Evolutionary conservation across 2,329 filamentous ascomycete species (phyloP), one percentile per base, ranked within the genome.

Genomic region (Fusarium paranaense): DNA sequence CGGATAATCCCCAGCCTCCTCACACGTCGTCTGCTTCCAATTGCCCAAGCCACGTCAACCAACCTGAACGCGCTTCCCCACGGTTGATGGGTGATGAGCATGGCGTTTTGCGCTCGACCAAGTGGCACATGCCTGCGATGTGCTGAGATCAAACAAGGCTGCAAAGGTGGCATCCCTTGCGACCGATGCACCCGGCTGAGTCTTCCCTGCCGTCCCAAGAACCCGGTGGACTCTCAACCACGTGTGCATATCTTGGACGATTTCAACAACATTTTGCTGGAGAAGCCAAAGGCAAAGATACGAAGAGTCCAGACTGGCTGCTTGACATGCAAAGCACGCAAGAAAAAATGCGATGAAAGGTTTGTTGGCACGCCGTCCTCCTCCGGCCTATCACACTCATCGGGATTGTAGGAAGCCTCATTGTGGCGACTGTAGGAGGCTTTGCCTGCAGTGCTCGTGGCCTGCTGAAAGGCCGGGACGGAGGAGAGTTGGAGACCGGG

Each of bases 271-370:
- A 27, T 33, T 25, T 8, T 33, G 3, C 71, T 69, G 7, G 75
- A 81, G n/a, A 52, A 74, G 33, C 80, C 81, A 64, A 82, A 81
- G 70, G 81, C 80, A 6, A 78, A 78, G 42, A 82, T 82, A 40
- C 75, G 79, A 9, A 75, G 81, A 35, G 81, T 82, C 5, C 81
- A 82, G 74, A 82, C 81, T 35, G 85, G 85, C 14, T 86, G 85
- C 72, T 71, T 85, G 60, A 86, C 84, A 71, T 86, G 85, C 76
- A 84, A 85, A 73, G 80, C 80, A 30, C 82, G 85, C 52, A 86
- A 86, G 80, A 86, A 86, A 81, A 86, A 86, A 75, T 87, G 85
- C 76, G 85, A 86, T 67, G 85, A 87, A 76, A 77, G 74, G 11
- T 47, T 47, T 47, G 42, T 47, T 47, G 42, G n/a, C 20, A 25